phyloP scores from a whole-genome alignment of 1,139 yeast species.

The Geotrichum australiense region DNA sequence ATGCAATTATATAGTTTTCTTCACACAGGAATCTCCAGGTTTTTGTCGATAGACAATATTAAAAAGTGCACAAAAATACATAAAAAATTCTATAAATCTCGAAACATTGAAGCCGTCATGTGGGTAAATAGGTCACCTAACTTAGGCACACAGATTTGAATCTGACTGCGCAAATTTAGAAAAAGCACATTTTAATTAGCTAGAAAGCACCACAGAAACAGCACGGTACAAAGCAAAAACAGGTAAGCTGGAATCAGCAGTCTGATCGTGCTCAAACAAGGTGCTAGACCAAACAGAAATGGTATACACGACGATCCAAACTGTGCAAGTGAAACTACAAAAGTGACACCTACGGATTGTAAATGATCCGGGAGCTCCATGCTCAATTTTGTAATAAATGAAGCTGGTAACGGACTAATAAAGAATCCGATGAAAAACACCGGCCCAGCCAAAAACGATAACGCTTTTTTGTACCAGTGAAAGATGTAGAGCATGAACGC shows the following conservation, averaged over 20 bases:
- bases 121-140: too few species aligned
- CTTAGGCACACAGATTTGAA: too few species aligned
- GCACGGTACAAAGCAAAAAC: slow-evolving; percentile 18
- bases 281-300: slow-evolving; percentile 49
- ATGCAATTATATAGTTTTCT: too few species aligned
- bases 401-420: slow-evolving; percentile 75
- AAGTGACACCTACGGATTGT: slow-evolving; percentile 64
- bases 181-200: not conserved
- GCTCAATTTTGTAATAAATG: slow-evolving; percentile 60
- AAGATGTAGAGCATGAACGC: slow-evolving; percentile 18
- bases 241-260: slow-evolving; percentile 20
- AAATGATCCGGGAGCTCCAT: slow-evolving; percentile 51
- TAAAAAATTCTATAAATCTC: too few species aligned
- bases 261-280: slow-evolving; percentile 24
- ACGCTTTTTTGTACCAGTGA: not conserved
- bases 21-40: too few species aligned
- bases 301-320: slow-evolving; percentile 69
- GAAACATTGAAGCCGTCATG: too few species aligned
- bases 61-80: too few species aligned
- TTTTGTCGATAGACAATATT: too few species aligned
- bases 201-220: slow-evolving; percentile 7
- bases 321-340: slow-evolving; percentile 69
- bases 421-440: slow-evolving; percentile 55
- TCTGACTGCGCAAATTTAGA: too few species aligned
- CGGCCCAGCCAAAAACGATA: slow-evolving; percentile 18